phyloP scores from a whole-genome alignment of 73 alveolate genomes.

The Symbiodinium natans region DNA sequence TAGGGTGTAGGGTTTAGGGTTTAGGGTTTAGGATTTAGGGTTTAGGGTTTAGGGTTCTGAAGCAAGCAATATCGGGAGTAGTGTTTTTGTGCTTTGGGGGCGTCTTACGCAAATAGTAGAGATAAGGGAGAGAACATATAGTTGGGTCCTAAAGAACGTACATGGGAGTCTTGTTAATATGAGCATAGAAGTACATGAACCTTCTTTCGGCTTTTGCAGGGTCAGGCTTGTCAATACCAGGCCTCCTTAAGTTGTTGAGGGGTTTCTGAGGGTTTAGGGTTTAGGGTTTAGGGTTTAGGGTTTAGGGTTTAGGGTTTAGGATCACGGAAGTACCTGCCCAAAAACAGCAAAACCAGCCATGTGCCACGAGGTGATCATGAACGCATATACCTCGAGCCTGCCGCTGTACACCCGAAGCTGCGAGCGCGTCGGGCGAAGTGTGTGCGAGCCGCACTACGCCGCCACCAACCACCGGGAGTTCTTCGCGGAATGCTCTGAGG shows the following conservation, averaged over 20 bases:
- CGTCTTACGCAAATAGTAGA: too few relatives aligned
- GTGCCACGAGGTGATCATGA: neutral
- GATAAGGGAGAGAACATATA: too few relatives aligned
- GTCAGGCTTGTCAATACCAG: too few relatives aligned
- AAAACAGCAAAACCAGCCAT: neutral
- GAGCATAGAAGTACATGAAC: too few relatives aligned
- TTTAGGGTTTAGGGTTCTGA: neutral
- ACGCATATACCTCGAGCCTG: conserved; percentile 5
- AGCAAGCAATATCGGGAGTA: too few relatives aligned
- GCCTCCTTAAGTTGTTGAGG: too few relatives aligned
- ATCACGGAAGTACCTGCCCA: too few relatives aligned
- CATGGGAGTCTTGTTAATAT: too few relatives aligned
- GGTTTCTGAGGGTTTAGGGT: neutral
- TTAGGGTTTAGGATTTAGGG: neutral
- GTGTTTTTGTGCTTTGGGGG: too few relatives aligned
- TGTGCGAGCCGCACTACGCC: conserved; percentile 41
- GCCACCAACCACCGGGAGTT: conserved; percentile 63
- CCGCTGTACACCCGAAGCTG: conserved; percentile 11
- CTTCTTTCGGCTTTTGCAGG: too few relatives aligned
- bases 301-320: neutral
- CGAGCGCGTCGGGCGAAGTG: conserved; percentile 2
- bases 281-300: neutral
- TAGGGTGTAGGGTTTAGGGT: neutral
- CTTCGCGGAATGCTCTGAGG: conserved; percentile 39
- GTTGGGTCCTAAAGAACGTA: too few relatives aligned